Base-by-base conservation (phyloP, 2,329 filamentous ascomycete species). In the Pseudogymnoascus sp. region DNA sequence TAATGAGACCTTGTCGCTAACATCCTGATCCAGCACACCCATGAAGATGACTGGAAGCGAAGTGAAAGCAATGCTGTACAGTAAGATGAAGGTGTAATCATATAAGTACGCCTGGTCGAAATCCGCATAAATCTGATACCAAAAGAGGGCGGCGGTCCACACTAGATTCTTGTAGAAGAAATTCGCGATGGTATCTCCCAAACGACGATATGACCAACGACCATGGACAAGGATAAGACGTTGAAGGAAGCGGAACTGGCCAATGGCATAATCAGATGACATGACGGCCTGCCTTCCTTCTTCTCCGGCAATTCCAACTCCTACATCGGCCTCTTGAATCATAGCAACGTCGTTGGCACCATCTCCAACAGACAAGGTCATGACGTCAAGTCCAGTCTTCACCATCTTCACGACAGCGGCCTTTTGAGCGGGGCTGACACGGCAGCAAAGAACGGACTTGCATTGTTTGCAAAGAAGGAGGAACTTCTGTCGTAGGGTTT, bases 101-200 rank as follows among this genome's bases (percentile, higher is more conserved):
- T 95, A 97, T 60, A 97, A 85, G 73, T 97, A 97, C 50, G 93
- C 93, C 74, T 93, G 92, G 77, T 99, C 94, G 74, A 95, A 97
- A 76, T 96, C 88, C 79, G 89, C 91, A 76, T 89, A 99, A 60
- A 96, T 90, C 73, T 95, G 92, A 75, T 90, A 99, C 93, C 93
- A 97, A 81, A 97, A 97, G 62, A 99, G 89, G 43, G 88, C 84
- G 71, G 97, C 93, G 0, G 91, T 94, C 94, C 94, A 99, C 59
- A 97, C 88, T 75, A 99, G 89, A 78, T 97, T 99, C 88, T 99
- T 99, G 85, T 97, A 99, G 80, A 99, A 99, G 81, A 99, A 99
- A 74, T 99, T 99, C 74, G 92, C 91, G 70, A 95, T 97, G 54
- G 88, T 90, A 78, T 99, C 94, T 30, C 88, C 91, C 73, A 99